A percentile compares a stretch with the other conserved stretches of the same genome.
Evolutionary conservation across 2,329 filamentous ascomycete species (phyloP).

Genomic region (Aspergillus flavus): DNA sequence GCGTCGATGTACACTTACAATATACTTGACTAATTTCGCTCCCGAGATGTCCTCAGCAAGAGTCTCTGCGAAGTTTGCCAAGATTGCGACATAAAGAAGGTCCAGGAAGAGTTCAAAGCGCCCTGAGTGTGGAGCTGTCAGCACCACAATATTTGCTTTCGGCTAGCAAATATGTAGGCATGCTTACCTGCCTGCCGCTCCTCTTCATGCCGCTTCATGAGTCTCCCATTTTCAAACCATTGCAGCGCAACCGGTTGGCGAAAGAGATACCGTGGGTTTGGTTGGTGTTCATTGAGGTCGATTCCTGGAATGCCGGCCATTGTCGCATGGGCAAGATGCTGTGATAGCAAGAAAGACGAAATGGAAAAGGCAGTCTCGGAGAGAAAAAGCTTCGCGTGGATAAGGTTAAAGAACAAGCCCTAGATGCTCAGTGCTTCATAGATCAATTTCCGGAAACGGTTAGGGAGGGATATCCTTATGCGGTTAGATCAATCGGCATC

Average conservation of each 20-base stretch:
- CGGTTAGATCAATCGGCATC: not conserved
- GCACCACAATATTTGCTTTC: not conserved
- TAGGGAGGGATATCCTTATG: not conserved
- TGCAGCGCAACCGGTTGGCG: slow-evolving; percentile 43
- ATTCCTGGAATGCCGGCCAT: slow-evolving; percentile 1
- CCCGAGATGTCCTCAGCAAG: slow-evolving; percentile 51
- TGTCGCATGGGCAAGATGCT: not conserved
- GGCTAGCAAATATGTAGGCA: not conserved
- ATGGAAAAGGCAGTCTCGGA: not conserved
- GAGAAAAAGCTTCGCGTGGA: not conserved
- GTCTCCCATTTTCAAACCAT: slow-evolving; percentile 49
- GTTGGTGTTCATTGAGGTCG: slow-evolving; percentile 11
- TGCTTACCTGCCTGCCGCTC: slow-evolving; percentile 46
- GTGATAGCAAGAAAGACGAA: not conserved
- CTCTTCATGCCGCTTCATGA: slow-evolving; percentile 47
- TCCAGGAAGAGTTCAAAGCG: slow-evolving; percentile 57
- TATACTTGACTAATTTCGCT: slow-evolving; percentile 50
- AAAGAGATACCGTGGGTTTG: slow-evolving; percentile 31
- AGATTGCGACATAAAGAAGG: slow-evolving; percentile 53
- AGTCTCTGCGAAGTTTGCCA: slow-evolving; percentile 55
- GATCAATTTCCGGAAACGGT: slow-evolving; percentile 1
- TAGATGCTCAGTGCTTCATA: not conserved
- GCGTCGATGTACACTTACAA: slow-evolving; percentile 26
- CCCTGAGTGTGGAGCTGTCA: slow-evolving; percentile 18
- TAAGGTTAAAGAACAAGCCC: slow-evolving; percentile 1